phyloP scores from a whole-genome alignment of 768 basidiomycete genomes.

The Calocybe cyanea region DNA sequence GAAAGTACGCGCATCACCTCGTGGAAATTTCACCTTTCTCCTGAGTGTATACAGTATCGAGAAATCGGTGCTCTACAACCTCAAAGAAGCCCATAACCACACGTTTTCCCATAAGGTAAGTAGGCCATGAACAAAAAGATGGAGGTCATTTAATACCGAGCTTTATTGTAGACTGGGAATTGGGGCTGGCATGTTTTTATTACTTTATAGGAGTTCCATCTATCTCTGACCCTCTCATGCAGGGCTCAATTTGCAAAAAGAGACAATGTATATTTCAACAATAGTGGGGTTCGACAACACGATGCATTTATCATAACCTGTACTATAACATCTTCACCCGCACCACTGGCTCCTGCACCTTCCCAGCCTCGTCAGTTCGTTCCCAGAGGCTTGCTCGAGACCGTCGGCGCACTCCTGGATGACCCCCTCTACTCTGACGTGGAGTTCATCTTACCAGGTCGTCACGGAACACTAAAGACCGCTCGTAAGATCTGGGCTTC shows the following conservation, averaged over 20 bases:
- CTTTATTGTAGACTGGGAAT: constrained; percentile 62
- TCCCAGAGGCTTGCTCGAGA: constrained; percentile 63
- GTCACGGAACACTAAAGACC: constrained; percentile 31
- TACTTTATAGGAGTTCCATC: not conserved
- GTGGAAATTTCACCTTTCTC: constrained; percentile 19
- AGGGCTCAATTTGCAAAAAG: constrained; percentile 81
- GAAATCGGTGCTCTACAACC: constrained; percentile 51
- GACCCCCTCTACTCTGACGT: constrained; percentile 85
- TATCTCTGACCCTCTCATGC: constrained; percentile 1
- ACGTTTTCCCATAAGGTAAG: constrained; percentile 65
- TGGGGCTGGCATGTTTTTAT: constrained; percentile 70
- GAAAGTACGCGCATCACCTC: constrained; percentile 42
- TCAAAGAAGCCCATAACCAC: constrained; percentile 81
- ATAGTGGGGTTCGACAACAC: constrained; percentile 43
- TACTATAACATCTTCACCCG: constrained; percentile 68
- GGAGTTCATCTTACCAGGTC: constrained; percentile 66
- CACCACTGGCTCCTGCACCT: constrained; percentile 42
- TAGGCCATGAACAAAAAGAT: not conserved
- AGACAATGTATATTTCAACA: constrained; percentile 64
- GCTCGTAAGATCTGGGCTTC: constrained; percentile 62
- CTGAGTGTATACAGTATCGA: constrained; percentile 23
- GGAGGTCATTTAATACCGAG: too few species aligned
- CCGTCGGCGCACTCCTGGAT: constrained; percentile 71
- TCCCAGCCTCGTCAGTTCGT: constrained; percentile 48
- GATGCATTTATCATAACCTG: constrained; percentile 78